phyloP scores from a whole-genome alignment of 202 grass and related monocot genomes.

The Panicum virgatum region DNA sequence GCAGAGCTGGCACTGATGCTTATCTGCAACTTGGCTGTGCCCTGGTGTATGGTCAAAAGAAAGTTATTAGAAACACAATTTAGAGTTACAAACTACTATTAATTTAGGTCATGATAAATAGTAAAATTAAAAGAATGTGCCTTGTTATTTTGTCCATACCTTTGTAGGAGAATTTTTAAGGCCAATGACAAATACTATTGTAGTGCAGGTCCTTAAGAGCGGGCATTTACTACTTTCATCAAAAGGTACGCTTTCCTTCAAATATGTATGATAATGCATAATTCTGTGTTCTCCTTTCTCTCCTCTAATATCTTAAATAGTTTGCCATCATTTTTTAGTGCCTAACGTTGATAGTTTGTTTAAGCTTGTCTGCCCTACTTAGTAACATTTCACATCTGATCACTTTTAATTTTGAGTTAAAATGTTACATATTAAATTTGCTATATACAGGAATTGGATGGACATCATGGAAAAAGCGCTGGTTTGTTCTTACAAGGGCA shows the following conservation, averaged over 20 bases:
- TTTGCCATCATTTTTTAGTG: neutral
- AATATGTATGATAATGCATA: slow-evolving; percentile 2
- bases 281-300: slow-evolving; percentile 9
- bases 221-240: slow-evolving; percentile 88
- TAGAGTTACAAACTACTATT: neutral
- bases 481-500: slow-evolving; percentile 94
- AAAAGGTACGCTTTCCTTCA: slow-evolving; percentile 66
- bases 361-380: slow-evolving; percentile 16
- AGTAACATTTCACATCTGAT: slow-evolving; percentile 9
- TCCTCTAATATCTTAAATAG: neutral
- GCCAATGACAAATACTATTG: slow-evolving; percentile 37
- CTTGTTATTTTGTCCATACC: neutral
- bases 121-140: slow-evolving; percentile 4
- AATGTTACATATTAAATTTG: slow-evolving; percentile 37
- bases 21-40: slow-evolving; percentile 30
- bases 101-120: slow-evolving; percentile 9
- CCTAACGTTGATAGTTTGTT: neutral
- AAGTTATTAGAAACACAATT: neutral
- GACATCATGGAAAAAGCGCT: slow-evolving; percentile 99
- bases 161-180: slow-evolving; percentile 5
- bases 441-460: slow-evolving; percentile 81
- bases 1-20: neutral
- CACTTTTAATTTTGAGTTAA: slow-evolving; percentile 30
- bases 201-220: slow-evolving; percentile 84
- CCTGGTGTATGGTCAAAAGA: neutral